A percentile compares a stretch with the other conserved stretches of the same genome.
Conservation (phyloP, 352 stramenopile genomes). For the Phytophthora hibernalis region DNA sequence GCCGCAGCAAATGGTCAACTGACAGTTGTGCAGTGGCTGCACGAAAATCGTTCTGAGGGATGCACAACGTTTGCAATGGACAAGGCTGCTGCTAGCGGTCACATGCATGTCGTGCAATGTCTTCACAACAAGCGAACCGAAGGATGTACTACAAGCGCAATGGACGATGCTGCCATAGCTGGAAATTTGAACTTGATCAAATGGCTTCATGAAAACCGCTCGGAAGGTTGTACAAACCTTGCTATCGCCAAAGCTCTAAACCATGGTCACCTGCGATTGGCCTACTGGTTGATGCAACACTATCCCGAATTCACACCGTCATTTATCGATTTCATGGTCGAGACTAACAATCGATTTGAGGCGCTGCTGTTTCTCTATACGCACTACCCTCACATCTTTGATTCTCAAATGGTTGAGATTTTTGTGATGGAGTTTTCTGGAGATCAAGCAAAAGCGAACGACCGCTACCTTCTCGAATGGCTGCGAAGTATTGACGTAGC, state of each 20-base stretch:
- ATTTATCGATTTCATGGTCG: neutral
- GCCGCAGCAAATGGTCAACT: neutral
- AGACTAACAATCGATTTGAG: neutral
- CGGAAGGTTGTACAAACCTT: neutral
- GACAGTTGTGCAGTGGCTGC: slow-evolving; percentile 1
- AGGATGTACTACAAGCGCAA: slow-evolving; percentile 1
- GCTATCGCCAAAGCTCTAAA: neutral
- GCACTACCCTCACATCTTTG: neutral
- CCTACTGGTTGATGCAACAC: neutral
- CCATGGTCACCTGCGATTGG: neutral
- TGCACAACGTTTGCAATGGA: slow-evolving; percentile 3
- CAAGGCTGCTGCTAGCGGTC: neutral
- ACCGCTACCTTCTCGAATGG: neutral
- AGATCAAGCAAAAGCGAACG: neutral
- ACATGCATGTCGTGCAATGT: neutral
- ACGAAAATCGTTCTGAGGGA: neutral
- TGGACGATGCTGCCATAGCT: neutral
- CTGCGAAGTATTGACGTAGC: neutral
- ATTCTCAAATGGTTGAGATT: neutral
- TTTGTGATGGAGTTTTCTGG: neutral
- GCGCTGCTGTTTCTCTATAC: neutral
- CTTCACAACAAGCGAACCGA: neutral
- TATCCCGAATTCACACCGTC: neutral
- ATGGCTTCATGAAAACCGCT: neutral
- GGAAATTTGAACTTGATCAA: too few relatives aligned